phyloP scores from a whole-genome alignment of 139 green algal genomes.

The Chlamydomonas incerta region DNA sequence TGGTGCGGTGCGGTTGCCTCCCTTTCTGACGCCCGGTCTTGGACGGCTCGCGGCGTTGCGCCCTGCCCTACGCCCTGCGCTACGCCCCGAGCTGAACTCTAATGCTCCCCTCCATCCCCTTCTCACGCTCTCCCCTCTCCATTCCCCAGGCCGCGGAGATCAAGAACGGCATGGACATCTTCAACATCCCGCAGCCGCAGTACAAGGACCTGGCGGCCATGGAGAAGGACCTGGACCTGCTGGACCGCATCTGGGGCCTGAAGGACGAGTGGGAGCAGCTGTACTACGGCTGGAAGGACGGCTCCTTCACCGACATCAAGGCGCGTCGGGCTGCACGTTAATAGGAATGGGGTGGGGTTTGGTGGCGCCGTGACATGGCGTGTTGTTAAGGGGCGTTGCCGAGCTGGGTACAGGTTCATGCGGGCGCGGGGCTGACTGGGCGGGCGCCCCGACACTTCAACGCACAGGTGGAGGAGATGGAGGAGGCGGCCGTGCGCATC shows the following conservation, averaged over 20 bases:
- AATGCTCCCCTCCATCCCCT: not conserved
- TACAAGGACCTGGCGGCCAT: constrained; percentile 78
- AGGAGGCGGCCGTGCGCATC: constrained; percentile 76
- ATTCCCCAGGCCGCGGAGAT: constrained; percentile 66
- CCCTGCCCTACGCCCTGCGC: no score
- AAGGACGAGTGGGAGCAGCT: constrained; percentile 81
- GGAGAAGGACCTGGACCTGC: constrained; percentile 78
- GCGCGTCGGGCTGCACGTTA: no score
- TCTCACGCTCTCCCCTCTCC: not conserved
- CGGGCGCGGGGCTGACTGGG: no score
- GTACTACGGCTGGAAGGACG: constrained; percentile 87
- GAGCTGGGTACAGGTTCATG: no score
- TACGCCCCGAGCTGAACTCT: not conserved
- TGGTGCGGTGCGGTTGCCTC: no score
- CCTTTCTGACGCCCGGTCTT: no score
- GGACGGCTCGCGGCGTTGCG: no score
- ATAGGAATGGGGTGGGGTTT: no score
- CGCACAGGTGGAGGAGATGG: constrained; percentile 84
- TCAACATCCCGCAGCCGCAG: constrained; percentile 78
- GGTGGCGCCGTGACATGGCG: no score
- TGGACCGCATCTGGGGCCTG: constrained; percentile 82
- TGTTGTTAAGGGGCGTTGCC: no score
- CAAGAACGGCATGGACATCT: constrained; percentile 91
- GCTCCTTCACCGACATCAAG: constrained; percentile 82
- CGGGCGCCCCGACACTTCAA: no score